Conservation (phyloP, 768 basidiomycete genomes). For the Xerocomus brunneocitrinus region DNA sequence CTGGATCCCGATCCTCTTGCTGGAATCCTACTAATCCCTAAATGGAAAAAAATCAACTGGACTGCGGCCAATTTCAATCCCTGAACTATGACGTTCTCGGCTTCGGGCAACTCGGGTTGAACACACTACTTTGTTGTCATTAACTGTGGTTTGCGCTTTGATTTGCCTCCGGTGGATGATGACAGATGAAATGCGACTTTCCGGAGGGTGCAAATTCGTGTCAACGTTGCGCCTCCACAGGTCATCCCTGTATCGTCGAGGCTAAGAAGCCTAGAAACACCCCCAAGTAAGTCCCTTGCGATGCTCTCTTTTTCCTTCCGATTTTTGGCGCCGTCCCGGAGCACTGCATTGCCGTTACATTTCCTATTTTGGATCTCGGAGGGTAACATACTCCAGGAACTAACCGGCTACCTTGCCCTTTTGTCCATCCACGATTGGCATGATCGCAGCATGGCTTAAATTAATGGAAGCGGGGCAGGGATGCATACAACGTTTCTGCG, state of each 20-base stretch:
- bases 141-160: conserved; percentile 11
- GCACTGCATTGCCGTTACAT: conserved; percentile 25
- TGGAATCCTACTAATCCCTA: conserved; percentile 2
- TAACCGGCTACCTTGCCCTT: conserved; percentile 6
- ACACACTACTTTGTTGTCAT: conserved; percentile 1
- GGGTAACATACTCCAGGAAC: conserved; percentile 17
- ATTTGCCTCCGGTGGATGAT: conserved; percentile 7
- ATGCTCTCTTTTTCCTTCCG: conserved; percentile 11
- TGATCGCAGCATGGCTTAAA: conserved; percentile 6
- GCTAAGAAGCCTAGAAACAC: conserved; percentile 73
- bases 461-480: conserved; percentile 9
- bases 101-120: background rate
- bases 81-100: conserved; percentile 9
- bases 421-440: conserved; percentile 13
- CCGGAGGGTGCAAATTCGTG: conserved; percentile 70
- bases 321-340: conserved; percentile 3
- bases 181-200: conserved; percentile 85
- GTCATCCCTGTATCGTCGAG: conserved; percentile 79
- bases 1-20: background rate
- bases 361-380: conserved; percentile 25
- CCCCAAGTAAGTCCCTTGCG: conserved; percentile 65
- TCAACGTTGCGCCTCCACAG: conserved; percentile 66
- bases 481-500: background rate
- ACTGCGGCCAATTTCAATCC: conserved; percentile 3
- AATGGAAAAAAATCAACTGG: conserved; percentile 9